Evolutionary conservation across 176 grass and related monocot species (phyloP), one percentile per base, ranked within the genome.

Genomic region (Carex myosuroides): DNA sequence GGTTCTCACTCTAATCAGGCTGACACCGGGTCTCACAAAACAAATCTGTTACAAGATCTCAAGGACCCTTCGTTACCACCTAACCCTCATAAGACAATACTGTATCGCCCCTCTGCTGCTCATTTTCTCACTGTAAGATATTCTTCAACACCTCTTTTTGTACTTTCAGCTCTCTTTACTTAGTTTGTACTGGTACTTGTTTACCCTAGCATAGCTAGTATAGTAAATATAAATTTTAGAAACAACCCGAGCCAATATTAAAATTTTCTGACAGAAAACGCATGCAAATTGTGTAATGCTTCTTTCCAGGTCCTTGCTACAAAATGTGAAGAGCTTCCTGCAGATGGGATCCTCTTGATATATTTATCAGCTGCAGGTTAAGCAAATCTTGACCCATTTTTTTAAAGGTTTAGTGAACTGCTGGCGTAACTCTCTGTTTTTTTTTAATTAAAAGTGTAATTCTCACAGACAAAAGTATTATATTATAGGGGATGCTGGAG

Each of bases 291-390:
- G 17, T 32, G 13, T 83, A 72, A 21, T 63, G 52, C 79, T 29
- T 81, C 86, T 63, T 80, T 87, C 26, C 72, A 98, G 95, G 92
- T 98, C 68, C 90, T 98, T 72, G 87, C 95, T 14, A 94, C 95
- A 70, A 94, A 92, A 90, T 98, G 95, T 32, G 92, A 94, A 78
- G 95, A 98, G 79, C 95, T 98, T 13, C 95, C 90, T 18, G 79
- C 22, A 16, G 94, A 98, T 56, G 89, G 92, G 80, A 88, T 98
- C 55, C 75, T 94, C 80, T 86, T 98, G 83, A 84, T 98, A 88
- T 98, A 98, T 79, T 88, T 98, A 86, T 98, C 95, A 81, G 90
- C 90, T 89, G 56, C 88, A 91, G 95, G 95, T 98, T 88, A 46
- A 90, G 81, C 53, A 69, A 32, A 70, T 12, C 4, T 79, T 26